Base-by-base conservation (phyloP, 2,329 filamentous ascomycete species). In the Nigrospora oryzae region DNA sequence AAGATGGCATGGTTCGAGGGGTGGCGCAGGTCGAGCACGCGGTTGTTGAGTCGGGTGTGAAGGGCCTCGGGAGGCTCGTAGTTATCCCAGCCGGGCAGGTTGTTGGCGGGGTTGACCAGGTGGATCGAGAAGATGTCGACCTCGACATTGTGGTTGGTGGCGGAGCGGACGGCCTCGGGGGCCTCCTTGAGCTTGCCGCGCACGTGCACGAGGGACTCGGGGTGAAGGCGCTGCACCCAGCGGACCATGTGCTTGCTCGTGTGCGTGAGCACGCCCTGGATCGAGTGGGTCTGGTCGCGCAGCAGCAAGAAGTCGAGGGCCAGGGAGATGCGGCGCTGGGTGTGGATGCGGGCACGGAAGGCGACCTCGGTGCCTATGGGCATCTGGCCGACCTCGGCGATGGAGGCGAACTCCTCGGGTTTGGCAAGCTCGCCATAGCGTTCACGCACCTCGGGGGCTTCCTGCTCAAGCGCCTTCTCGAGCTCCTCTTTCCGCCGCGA, bases 271-370 rank as follows among this genome's bases (percentile, higher is more conserved):
- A 95, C 86, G 49, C 87, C 89, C 63, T 95, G 89, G 42, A 95
- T 79, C 31, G 88, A 90, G 51, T 79, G 74, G 11, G 86, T 81
- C 66, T 90, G 85, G 64, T 95, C 87, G 44, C 89, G 82, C 60
- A 95, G 86, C 48, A 94, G 77, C 37, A 95, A 69, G 63, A 95
- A 95, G 56, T 89, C 85, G 32, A 95, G 73, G 52, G 84, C 82
- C 56, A 84, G 77, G 57, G 88, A 90, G 69, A 95, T 76, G 55
- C 84, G 84, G 38, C 89, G 81, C 49, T 93, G 74, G 42, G 89
- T 86, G 62, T 89, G 84, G n/a, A 91, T 71, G 35, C 86, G 74
- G 28, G 83, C 83, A 34, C 81, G 77, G 66, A 89, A 88, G 45
- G 68, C 64, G 42, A 87, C 70, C 54, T 79, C 68, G 54, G 80